Evolutionary conservation across 495 filamentous ascomycete species (phyloP).

Genomic region (Cercophora samala): DNA sequence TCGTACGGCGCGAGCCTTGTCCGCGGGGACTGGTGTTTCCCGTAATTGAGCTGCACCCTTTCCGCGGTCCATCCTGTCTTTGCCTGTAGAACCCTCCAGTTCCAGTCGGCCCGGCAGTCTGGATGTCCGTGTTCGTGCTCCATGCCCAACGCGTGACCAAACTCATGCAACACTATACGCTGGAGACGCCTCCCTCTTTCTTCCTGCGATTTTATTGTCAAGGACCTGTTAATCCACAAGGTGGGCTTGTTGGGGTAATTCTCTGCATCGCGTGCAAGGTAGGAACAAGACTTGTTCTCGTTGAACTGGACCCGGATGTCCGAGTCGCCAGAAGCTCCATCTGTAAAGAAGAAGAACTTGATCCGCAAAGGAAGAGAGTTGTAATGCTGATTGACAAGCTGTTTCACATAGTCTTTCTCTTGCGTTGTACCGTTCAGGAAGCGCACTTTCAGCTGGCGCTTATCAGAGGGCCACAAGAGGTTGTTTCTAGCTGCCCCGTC

Average conservation of each 20-base stretch:
- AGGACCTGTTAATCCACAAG: not conserved
- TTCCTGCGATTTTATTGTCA: not conserved
- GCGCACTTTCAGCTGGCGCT: not conserved
- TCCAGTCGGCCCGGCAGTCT: not conserved
- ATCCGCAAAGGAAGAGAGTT: not conserved
- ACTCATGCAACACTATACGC: not conserved
- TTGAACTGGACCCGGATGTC: not conserved
- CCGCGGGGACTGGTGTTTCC: not conserved
- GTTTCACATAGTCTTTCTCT: not conserved
- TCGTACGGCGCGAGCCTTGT: not conserved
- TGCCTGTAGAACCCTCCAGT: not conserved
- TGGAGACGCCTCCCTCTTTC: not conserved
- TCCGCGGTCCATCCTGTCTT: not conserved
- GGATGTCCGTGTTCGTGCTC: not conserved
- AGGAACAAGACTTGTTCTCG: not conserved
- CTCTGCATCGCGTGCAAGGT: not conserved
- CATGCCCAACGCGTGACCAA: not conserved
- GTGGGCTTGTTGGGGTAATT: not conserved
- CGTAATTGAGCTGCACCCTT: not conserved
- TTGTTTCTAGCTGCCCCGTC: not conserved
- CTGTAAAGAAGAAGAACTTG: not conserved
- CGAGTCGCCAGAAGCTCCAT: not conserved
- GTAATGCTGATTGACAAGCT: not conserved
- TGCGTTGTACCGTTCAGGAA: not conserved
- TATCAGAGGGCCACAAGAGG: not conserved